phyloP scores from a whole-genome alignment of 495 filamentous ascomycete species.

The Podospora fimiseda region DNA sequence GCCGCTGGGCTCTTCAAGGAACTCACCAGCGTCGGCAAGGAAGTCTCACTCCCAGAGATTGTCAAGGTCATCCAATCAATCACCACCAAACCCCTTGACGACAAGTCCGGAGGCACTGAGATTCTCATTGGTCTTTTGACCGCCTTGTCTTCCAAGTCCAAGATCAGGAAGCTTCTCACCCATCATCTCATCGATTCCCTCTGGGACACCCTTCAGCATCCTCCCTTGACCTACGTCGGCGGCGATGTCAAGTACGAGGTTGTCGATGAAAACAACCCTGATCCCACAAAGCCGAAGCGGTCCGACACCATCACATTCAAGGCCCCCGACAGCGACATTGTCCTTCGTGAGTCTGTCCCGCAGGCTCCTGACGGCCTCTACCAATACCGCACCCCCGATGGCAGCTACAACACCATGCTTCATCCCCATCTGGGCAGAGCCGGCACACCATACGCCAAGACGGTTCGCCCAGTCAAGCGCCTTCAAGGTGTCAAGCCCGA shows the following conservation, averaged over 20 bases:
- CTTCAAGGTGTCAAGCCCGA: constrained; percentile 62
- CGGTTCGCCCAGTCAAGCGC: constrained; percentile 39
- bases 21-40: constrained; percentile 14
- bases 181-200: constrained; percentile 55
- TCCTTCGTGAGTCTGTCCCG: constrained; percentile 25
- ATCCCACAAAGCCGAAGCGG: constrained; percentile 2
- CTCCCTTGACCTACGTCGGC: constrained; percentile 53
- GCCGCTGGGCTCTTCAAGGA: constrained; percentile 26
- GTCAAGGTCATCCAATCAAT: constrained; percentile 22
- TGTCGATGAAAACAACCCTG: constrained; percentile 4
- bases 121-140: constrained; percentile 30
- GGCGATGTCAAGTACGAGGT: constrained; percentile 29
- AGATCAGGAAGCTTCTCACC: constrained; percentile 47
- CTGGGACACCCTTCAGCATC: constrained; percentile 65
- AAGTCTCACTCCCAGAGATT: constrained; percentile 21
- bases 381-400: constrained; percentile 62
- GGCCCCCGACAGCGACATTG: constrained; percentile 32
- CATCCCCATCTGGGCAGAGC: constrained; percentile 57
- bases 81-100: constrained; percentile 26
- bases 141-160: constrained; percentile 49
- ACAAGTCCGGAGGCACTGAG: constrained; percentile 31
- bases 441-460: constrained; percentile 60
- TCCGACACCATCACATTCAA: constrained; percentile 24
- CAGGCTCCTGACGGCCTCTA: constrained; percentile 30
- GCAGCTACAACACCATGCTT: constrained; percentile 58